These are phyloP conservation scores for Anthracocystis panici-leucophaei DNA, from an alignment of 1,284 basidiomycete species.

Conservation along the genomic window DNA sequence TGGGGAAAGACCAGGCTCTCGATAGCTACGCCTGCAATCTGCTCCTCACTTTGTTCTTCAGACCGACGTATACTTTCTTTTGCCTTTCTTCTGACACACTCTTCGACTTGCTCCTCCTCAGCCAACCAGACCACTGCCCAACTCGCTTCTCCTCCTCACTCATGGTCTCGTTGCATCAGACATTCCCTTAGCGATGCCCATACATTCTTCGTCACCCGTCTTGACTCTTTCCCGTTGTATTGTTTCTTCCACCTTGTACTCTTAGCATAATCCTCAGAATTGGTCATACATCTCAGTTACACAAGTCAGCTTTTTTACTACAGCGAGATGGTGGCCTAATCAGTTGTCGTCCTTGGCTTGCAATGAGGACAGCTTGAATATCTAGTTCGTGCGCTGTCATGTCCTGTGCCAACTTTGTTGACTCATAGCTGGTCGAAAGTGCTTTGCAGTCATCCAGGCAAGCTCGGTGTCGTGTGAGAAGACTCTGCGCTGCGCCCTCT, in stretches of 20 bases:
- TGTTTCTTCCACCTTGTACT: conserved; percentile 31
- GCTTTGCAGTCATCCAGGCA: no score
- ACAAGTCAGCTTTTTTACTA: background rate
- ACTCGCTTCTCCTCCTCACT: background rate
- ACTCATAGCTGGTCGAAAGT: background rate
- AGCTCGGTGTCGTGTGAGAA: background rate
- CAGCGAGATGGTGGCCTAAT: background rate
- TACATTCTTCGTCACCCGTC: background rate
- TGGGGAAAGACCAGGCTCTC: no score
- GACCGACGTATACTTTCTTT: no score
- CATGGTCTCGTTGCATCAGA: background rate
- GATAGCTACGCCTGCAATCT: no score
- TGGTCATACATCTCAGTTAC: conserved; percentile 4
- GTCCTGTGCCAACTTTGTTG: background rate
- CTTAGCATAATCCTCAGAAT: conserved; percentile 32
- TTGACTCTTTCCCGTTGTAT: conserved; percentile 19
- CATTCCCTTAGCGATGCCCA: background rate
- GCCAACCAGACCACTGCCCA: background rate
- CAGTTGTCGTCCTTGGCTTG: no score
- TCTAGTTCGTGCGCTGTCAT: background rate
- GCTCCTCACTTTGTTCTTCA: no score
- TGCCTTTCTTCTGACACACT: no score
- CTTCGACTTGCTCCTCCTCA: background rate
- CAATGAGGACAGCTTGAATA: no score
- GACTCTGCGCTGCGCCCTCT: background rate